These are phyloP conservation scores for Raffaelea ambrosiae DNA, from an alignment of 2,329 filamentous ascomycete species.

Conservation along the genomic window DNA sequence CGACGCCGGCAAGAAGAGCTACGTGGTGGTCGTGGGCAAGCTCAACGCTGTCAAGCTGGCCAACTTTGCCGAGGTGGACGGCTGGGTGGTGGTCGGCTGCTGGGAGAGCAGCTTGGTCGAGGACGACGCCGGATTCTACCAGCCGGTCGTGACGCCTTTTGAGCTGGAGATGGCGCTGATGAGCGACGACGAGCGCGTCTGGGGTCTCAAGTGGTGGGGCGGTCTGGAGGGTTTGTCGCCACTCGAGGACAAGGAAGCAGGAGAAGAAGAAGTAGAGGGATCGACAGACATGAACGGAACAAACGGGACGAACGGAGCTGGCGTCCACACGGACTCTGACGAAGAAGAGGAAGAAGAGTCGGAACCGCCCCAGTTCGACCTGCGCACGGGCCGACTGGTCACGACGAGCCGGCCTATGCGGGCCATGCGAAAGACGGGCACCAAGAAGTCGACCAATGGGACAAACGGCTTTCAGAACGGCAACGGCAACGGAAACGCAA, in stretches of 20 bases:
- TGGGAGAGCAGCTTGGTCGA: slow-evolving; percentile 95
- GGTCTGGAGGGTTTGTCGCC: slow-evolving; percentile 62
- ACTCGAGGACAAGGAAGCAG: slow-evolving; percentile 16
- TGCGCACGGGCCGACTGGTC: slow-evolving; percentile 78
- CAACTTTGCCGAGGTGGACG: slow-evolving; percentile 91
- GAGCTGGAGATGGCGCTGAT: slow-evolving; percentile 74
- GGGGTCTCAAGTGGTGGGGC: slow-evolving; percentile 83
- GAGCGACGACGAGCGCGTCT: slow-evolving; percentile 67
- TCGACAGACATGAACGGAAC: slow-evolving; percentile 5
- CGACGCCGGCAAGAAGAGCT: slow-evolving; percentile 82
- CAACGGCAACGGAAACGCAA: slow-evolving; percentile 5
- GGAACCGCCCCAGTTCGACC: slow-evolving; percentile 82
- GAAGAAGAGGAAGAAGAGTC: slow-evolving; percentile 53
- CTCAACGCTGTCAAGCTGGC: slow-evolving; percentile 92
- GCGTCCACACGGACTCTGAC: slow-evolving; percentile 11
- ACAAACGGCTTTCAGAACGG: slow-evolving; percentile 10
- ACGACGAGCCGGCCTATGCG: slow-evolving; percentile 70
- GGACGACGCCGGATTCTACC: slow-evolving; percentile 72
- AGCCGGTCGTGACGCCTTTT: slow-evolving; percentile 88
- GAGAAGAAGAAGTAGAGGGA: slow-evolving; percentile 15
- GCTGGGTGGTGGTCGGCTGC: slow-evolving; percentile 95
- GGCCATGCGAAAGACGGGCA: slow-evolving; percentile 22
- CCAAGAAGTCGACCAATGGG: slow-evolving; percentile 15
- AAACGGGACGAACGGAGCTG: slow-evolving; percentile 2
- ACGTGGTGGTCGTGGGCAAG: slow-evolving; percentile 94